Base-by-base conservation (phyloP, 257 asterid species). In the Ehretia macrophylla region DNA sequence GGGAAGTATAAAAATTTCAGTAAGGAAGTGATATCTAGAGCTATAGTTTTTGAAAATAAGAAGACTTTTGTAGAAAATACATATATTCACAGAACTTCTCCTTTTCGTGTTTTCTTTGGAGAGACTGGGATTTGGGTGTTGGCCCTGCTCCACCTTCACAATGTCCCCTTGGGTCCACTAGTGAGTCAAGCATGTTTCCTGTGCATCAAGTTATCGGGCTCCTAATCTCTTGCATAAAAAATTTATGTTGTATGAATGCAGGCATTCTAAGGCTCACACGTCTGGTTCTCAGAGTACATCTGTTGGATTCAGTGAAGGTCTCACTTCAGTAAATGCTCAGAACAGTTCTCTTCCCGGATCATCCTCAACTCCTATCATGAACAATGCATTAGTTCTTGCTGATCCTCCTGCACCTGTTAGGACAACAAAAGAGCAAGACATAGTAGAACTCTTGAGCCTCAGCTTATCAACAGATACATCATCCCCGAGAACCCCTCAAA, bases 401-500 rank as follows among this genome's bases (percentile, higher is more conserved):
- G 82, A 71, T 53, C 58, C 74, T 6, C 76, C 79, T 54, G 65
- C 77, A 46, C 67, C 87, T 8, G 70, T 62, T 17, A 75, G 51
- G 48, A 61, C 89, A 42, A 70, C 73, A 1, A 70, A 79, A 60
- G 96, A 91, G 57, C 90, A 81, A 75, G 94, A 82, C 60, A 76
- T 88, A 35, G 79, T 82, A 8, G 95, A 88, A 68, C 94, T 86
- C 56, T 67, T 86, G 68, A 90, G 93, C 78, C 71, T 85, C 51
- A 78, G 94, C 38, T 65, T 91, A 52, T 70, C 92, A 17, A 73
- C 80, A 14, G 39, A 68, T 51, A 32, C 68, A 55, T 21, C 85
- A 35, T 56, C 72, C 1, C 80, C 90, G 17, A 81, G 69, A 56
- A 64, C 75, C 32, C 59, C 84, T 37, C 76, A 72, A 22, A 59